A percentile compares a stretch with the other conserved stretches of the same genome.
These are phyloP conservation scores for Extremus antarcticus DNA, from an alignment of 495 filamentous ascomycete genomes.

Conservation along the genomic window DNA sequence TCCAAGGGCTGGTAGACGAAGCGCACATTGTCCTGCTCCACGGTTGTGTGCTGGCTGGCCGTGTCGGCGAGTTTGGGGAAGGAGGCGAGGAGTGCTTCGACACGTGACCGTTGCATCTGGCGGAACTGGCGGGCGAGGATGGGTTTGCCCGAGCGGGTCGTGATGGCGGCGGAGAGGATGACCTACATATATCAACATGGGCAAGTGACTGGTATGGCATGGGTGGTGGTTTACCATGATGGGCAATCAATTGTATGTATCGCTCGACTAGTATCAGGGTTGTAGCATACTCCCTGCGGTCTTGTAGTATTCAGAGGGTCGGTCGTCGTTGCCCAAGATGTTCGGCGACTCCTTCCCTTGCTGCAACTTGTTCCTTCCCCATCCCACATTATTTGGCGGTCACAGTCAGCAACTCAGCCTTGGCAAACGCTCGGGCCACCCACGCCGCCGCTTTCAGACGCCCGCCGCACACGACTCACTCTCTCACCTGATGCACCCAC, in stretches of 20 bases:
- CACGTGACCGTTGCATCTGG: slow-evolving; percentile 88
- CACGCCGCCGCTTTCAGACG: no score
- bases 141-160: slow-evolving; percentile 93
- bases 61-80: slow-evolving; percentile 95
- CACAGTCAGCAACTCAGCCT: no score
- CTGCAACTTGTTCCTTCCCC: no score
- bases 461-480: no score
- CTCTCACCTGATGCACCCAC: no score
- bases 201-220: neutral
- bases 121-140: slow-evolving; percentile 94
- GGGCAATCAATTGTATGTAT: neutral
- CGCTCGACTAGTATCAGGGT: no score
- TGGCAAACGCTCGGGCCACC: no score
- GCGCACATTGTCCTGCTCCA: slow-evolving; percentile 97
- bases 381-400: no score
- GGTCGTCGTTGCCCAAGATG: no score
- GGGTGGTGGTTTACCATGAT: slow-evolving; percentile 13
- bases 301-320: no score
- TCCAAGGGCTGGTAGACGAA: slow-evolving; percentile 98
- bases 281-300: no score
- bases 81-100: slow-evolving; percentile 89
- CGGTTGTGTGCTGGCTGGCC: slow-evolving; percentile 90
- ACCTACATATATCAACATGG: slow-evolving; percentile 45
- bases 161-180: slow-evolving; percentile 96
- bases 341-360: no score